Evolutionary conservation across 148 eudicot genomes (phyloP).

Genomic region (Chenopodium berlandieri): DNA sequence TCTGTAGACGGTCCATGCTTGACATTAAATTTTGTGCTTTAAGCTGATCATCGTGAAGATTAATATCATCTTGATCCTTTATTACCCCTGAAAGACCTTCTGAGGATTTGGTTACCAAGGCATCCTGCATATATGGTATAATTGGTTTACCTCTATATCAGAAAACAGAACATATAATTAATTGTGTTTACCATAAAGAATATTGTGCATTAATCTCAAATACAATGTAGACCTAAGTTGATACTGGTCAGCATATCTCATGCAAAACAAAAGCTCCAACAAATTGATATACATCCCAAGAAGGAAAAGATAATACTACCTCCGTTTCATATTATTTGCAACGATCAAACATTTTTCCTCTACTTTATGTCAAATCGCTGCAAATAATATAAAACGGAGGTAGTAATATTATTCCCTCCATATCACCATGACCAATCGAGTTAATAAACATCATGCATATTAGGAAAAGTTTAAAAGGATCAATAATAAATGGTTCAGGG

Average conservation of each 20-base stretch:
- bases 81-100: slow-evolving; percentile 31
- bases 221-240: neutral
- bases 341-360: too few species aligned
- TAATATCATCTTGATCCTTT: slow-evolving; percentile 23
- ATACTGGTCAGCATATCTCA: neutral
- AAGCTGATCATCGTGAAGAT: slow-evolving; percentile 37
- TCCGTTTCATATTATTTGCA: too few species aligned
- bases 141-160: neutral
- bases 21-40: slow-evolving; percentile 53
- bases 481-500: neutral
- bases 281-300: neutral
- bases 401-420: neutral
- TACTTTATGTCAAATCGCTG: too few species aligned
- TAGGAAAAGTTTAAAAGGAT: neutral
- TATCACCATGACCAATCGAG: neutral
- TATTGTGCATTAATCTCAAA: neutral
- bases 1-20: slow-evolving; percentile 73
- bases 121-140: slow-evolving; percentile 40
- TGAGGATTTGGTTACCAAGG: slow-evolving; percentile 24
- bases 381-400: too few species aligned
- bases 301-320: neutral
- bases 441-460: neutral
- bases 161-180: neutral
- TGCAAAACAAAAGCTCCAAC: neutral
- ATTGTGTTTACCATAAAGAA: neutral